A percentile compares a stretch with the other conserved stretches of the same genome.
These are phyloP conservation scores for Leishmania tropica DNA, from an alignment of 208 protist genomes.

Conservation along the genomic window DNA sequence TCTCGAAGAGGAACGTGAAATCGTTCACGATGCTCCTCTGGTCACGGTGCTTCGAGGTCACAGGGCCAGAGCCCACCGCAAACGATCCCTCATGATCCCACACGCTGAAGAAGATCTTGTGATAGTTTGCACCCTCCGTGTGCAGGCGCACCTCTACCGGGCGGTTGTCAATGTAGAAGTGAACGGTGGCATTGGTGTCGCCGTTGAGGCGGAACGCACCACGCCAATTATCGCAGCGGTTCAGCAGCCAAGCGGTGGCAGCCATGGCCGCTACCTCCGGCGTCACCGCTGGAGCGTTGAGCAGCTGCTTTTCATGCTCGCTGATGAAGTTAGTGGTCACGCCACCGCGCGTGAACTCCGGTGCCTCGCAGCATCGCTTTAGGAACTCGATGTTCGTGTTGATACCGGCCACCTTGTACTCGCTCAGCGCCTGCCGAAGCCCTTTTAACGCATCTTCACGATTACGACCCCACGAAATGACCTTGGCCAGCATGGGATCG, in stretches of 20 bases:
- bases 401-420: slow-evolving; percentile 90
- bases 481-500: slow-evolving; percentile 96
- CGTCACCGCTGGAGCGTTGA: slow-evolving; percentile 29
- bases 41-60: slow-evolving; percentile 24
- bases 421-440: slow-evolving; percentile 50
- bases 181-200: slow-evolving; percentile 28
- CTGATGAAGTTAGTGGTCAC: slow-evolving; percentile 87
- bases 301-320: slow-evolving; percentile 37
- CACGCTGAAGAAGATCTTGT: slow-evolving; percentile 29
- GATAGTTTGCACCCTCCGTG: slow-evolving; percentile 24
- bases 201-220: slow-evolving; percentile 45
- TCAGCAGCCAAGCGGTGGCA: slow-evolving; percentile 22
- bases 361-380: slow-evolving; percentile 52
- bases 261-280: slow-evolving; percentile 28
- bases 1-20: slow-evolving; percentile 39
- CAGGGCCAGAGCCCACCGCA: slow-evolving; percentile 21
- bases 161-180: slow-evolving; percentile 33
- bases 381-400: slow-evolving; percentile 90
- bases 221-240: slow-evolving; percentile 30
- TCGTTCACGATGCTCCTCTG: slow-evolving; percentile 24
- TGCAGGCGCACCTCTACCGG: slow-evolving; percentile 35
- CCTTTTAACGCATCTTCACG: slow-evolving; percentile 37
- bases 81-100: slow-evolving; percentile 22
- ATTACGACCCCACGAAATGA: slow-evolving; percentile 34
- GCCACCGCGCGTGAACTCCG: slow-evolving; percentile 56